Evolutionary conservation across 73 alveolate species (phyloP), one percentile per base, ranked within the genome.

Genomic region (Effrenium voratum): DNA sequence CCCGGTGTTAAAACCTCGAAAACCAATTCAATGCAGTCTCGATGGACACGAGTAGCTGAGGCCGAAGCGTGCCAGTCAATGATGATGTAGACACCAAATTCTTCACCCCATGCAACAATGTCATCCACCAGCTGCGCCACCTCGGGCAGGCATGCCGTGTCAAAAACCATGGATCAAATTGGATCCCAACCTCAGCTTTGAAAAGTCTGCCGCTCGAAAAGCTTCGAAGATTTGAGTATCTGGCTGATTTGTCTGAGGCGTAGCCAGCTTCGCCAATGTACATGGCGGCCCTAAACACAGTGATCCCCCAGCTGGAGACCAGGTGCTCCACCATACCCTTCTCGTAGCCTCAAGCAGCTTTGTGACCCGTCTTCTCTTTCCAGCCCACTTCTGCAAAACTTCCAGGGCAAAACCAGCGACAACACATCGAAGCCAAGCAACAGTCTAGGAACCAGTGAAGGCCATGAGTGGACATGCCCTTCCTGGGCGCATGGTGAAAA

Each of bases 291-390:
- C 77, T 22, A 40, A 66, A 66, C 41, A 66, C 77, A 40, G 77
- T 66, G 77, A 66, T 66, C 40, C 77, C 77, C 77, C 77, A 66
- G 77, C 77, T 66, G 45, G 77, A 66, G 34, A 66, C 77, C 77
- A 66, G 77, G 77, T 66, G 77, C 77, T 66, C 77, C 34, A 66
- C 43, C 77, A 66, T 66, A 40, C 77, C 36, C 77, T 66, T 66
- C 77, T 66, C 77, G 40, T 66, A 66, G 43, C 77, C 77, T 66
- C 40, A 3, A 22, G 15, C 24, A n/a, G n/a, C n/a, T n/a, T n/a
- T n/a, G n/a, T n/a, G n/a, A n/a, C n/a, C n/a, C n/a, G n/a, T n/a
- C n/a, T n/a, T n/a, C n/a, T n/a, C n/a, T n/a, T n/a, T n/a, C n/a
- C n/a, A n/a, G n/a, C n/a, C n/a, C n/a, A n/a, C n/a, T n/a, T n/a